Percentiles rank a stretch among this genome's conserved stretches.
These are phyloP conservation scores for Orbilia ellipsospora DNA, from an alignment of 2,329 filamentous ascomycete species.

Conservation along the genomic window DNA sequence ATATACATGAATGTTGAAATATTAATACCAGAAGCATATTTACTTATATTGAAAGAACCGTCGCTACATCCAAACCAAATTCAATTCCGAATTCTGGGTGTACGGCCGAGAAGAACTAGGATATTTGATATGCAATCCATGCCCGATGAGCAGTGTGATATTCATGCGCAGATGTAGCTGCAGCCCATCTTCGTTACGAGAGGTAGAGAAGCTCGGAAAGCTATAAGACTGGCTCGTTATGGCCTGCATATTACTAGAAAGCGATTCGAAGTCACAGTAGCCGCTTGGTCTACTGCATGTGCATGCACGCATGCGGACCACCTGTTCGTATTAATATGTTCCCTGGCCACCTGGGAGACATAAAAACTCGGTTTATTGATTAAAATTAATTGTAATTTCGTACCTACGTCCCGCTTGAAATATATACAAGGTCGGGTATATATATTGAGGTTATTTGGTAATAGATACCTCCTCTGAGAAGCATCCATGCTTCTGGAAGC, in stretches of 20 bases:
- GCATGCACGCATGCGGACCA: background rate
- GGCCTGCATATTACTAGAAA: background rate
- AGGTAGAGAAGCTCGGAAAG: slow-evolving; percentile 6
- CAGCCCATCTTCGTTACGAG: slow-evolving; percentile 6
- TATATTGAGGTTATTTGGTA: background rate
- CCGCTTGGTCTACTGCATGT: slow-evolving; percentile 2
- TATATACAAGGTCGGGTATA: background rate
- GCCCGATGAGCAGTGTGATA: background rate
- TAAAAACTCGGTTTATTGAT: too few relatives aligned
- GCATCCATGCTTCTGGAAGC: slow-evolving; percentile 6
- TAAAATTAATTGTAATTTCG: too few relatives aligned
- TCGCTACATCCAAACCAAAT: too few relatives aligned
- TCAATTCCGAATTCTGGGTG: background rate
- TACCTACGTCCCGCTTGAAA: background rate
- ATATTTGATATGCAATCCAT: background rate
- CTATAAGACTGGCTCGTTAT: slow-evolving; percentile 2
- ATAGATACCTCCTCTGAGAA: too few relatives aligned
- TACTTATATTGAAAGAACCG: too few relatives aligned
- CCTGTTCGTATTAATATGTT: too few relatives aligned
- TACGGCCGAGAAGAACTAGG: background rate
- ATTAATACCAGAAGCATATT: too few relatives aligned
- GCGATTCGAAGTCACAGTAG: slow-evolving; percentile 28
- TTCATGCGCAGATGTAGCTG: slow-evolving; percentile 8
- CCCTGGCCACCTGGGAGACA: too few relatives aligned
- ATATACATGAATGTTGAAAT: background rate